These are phyloP conservation scores for Plasmodium adleri DNA, from an alignment of 169 alveolate species.

Conservation along the genomic window DNA sequence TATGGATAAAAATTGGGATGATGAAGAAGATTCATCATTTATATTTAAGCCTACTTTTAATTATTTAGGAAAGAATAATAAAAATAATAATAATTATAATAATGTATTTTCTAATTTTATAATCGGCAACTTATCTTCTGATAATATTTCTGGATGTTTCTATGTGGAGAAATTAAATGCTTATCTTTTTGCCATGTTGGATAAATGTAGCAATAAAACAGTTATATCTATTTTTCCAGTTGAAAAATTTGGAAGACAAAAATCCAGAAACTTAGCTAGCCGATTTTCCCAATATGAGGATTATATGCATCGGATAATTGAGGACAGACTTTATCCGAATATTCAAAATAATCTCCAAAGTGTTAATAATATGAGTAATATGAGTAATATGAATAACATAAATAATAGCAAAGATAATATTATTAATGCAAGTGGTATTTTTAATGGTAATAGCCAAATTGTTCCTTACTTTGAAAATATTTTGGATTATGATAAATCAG, in stretches of 20 bases:
- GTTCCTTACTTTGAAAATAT: no score
- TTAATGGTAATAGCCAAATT: no score
- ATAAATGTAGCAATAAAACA: slow-evolving; percentile 21
- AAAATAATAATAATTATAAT: no score
- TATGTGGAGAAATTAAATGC: slow-evolving; percentile 30
- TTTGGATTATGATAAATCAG: no score
- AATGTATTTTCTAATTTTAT: no score
- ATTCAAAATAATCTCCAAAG: not conserved
- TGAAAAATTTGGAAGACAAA: slow-evolving; percentile 31
- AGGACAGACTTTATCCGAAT: not conserved
- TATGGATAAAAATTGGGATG: no score
- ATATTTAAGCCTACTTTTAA: no score
- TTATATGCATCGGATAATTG: slow-evolving; percentile 22
- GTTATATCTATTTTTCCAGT: slow-evolving; percentile 33
- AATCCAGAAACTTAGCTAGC: slow-evolving; percentile 11
- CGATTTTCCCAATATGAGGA: slow-evolving; percentile 45
- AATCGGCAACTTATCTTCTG: not conserved
- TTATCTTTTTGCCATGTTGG: slow-evolving; percentile 43
- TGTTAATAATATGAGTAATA: not conserved
- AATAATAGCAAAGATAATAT: not conserved
- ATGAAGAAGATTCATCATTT: no score
- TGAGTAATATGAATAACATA: not conserved
- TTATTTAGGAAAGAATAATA: no score
- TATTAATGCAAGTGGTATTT: no score
- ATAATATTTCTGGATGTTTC: slow-evolving; percentile 28